Evolutionary conservation across 2,329 filamentous ascomycete species (phyloP), one percentile per base, ranked within the genome.

Genomic region (Alternaria gansuensis): DNA sequence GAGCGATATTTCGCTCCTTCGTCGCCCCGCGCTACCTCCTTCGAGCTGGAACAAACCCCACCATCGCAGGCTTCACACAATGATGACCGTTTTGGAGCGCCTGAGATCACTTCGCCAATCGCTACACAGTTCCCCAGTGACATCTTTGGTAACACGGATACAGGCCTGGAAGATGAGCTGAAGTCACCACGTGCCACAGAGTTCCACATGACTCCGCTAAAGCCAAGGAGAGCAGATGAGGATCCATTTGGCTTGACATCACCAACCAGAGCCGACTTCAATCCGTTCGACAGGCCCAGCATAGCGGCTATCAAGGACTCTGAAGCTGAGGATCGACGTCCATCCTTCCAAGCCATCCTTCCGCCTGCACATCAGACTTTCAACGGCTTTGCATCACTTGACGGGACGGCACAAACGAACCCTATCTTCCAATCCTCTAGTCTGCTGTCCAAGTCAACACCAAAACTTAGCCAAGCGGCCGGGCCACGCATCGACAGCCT

Each of bases 241-340:
- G 75, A 77, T 67, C 72, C 75, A 2, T 78, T 75, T 43, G 76
- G 75, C 5, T 34, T 79, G 13, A 73, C 77, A 28, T 79, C 77
- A 39, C 77, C 77, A 14, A 80, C 75, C 9, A 71, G 75, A 37
- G 79, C 78, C 26, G 80, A 81, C 17, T 82, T 80, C 57, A 71
- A 68, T 54, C 62, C 68, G 14, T 76, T 77, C 43, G 72, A 69
- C 10, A 53, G 59, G 13, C 52, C 60, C 4, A 66, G 51, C 8
- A 45, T 72, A 9, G 50, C 65, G 17, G 60, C 62, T 28, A 59
- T 66, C 13, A 63, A 64, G 17, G 55, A 64, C n/a, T 36, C 46
- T 26, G 66, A 70, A 45, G 44, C 54, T 4, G 73, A 76, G 45
- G 62, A 67, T 43, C 70, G 72, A 44, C 69, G 71, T 5, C 75